Evolutionary conservation across 2,329 filamentous ascomycete species (phyloP), one percentile per base, ranked within the genome.

Genomic region (Zasmidium cellare): DNA sequence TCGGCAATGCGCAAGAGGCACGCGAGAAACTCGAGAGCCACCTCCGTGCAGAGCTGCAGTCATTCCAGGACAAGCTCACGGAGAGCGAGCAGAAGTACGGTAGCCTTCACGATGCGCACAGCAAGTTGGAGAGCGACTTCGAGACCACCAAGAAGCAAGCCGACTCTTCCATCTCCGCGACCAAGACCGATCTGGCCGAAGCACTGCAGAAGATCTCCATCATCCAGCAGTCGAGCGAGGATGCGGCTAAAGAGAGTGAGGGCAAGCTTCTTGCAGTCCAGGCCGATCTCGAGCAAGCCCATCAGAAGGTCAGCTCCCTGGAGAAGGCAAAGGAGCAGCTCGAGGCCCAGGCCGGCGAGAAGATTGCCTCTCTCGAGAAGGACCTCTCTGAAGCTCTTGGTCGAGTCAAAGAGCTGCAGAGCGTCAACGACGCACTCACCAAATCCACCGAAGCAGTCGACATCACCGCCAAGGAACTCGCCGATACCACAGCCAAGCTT

Each of bases 181-280:
- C 45, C 52, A 60, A 62, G 51, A 58, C 57, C 48, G 55, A 65
- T 35, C 57, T 65, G 1, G 54, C 53, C n/a, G 56, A 61, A 5
- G 57, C 63, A 18, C 57, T 60, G 22, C 56, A 59, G 23, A 60
- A 60, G 57, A 55, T 65, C 19, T 47, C 55, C 16, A 45, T 38
- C 18, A 53, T 64, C 5, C 49, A 60, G 23, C 23, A 58, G 23
- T 51, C 25, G 20, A 46, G 50, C 50, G 59, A 60, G 3, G 50
- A 55, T 38, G 50, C 57, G 16, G 48, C 31, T 31, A 51, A 59
- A 41, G 55, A 58, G 28, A 47, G 55, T 16, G 51, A 54, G 19
- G 53, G 56, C 19, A 56, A 57, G 46, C 25, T 64, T 16, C 22
- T 44, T n/a, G 35, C 51, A 18, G 51, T 55, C 14, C 49, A 60